A percentile compares a stretch with the other conserved stretches of the same genome.
Conservation (phyloP, 306 rosid genomes). For the Castanopsis chinensis region DNA sequence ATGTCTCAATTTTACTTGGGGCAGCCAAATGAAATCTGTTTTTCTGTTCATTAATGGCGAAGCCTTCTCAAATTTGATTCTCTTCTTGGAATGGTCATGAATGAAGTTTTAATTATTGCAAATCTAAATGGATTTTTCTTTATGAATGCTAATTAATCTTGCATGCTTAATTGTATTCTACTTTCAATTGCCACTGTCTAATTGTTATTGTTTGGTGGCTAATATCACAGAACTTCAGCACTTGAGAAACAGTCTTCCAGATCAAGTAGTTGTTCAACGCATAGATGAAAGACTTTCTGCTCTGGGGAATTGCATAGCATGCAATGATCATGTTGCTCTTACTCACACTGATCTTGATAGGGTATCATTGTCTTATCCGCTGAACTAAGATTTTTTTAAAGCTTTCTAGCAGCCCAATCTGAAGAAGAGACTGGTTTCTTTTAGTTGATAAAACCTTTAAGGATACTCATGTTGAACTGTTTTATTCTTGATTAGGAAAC, state of each 20-base stretch:
- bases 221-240: constrained; percentile 80
- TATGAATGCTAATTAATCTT: not conserved
- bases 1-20: not conserved
- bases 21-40: not conserved
- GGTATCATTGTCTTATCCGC: constrained; percentile 35
- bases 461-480: constrained; percentile 17
- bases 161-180: not conserved
- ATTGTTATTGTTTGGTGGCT: constrained; percentile 3
- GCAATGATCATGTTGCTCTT: constrained; percentile 96
- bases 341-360: constrained; percentile 91
- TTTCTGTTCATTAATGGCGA: not conserved
- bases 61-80: not conserved
- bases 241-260: constrained; percentile 90
- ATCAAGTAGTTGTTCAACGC: constrained; percentile 87
- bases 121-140: not conserved
- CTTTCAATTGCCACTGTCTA: constrained; percentile 9
- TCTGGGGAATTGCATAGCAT: constrained; percentile 87
- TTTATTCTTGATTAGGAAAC: constrained; percentile 61
- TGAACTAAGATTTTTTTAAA: not conserved
- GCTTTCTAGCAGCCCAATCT: not conserved
- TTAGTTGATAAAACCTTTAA: not conserved
- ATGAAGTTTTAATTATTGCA: not conserved
- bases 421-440: not conserved
- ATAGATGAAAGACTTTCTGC: constrained; percentile 89
- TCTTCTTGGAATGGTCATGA: not conserved